A percentile compares a stretch with the other conserved stretches of the same genome.
These are phyloP conservation scores for Trichoderma sp. DNA, from an alignment of 2,329 filamentous ascomycete genomes.

Conservation along the genomic window DNA sequence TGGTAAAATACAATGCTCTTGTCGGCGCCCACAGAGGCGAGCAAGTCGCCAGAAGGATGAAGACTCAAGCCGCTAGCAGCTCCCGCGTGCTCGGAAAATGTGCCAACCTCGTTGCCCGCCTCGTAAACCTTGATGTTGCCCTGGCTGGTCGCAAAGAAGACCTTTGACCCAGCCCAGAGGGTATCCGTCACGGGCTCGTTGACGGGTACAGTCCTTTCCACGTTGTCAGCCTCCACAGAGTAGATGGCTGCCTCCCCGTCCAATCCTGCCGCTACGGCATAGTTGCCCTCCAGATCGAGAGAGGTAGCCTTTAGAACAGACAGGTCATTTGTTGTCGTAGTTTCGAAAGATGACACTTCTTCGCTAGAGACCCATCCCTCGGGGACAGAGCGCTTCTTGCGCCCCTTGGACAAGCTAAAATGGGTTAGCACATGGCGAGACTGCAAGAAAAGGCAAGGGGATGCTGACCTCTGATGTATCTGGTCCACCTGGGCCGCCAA, in stretches of 20 bases:
- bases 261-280: conserved; percentile 73
- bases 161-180: conserved; percentile 65
- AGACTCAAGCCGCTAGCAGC: conserved; percentile 74
- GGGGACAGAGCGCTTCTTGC: conserved; percentile 86
- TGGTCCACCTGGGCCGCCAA: conserved; percentile 74
- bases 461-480: conserved; percentile 71
- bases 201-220: conserved; percentile 67
- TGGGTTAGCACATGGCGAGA: conserved; percentile 22
- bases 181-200: conserved; percentile 67
- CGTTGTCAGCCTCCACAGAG: conserved; percentile 66
- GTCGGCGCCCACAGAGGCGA: conserved; percentile 86
- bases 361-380: conserved; percentile 81
- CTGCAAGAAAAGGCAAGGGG: background rate
- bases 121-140: conserved; percentile 82
- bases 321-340: conserved; percentile 47
- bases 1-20: conserved; percentile 95
- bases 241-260: conserved; percentile 75
- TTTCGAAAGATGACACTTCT: conserved; percentile 57
- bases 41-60: conserved; percentile 79
- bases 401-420: conserved; percentile 75
- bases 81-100: conserved; percentile 80
- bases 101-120: conserved; percentile 65
- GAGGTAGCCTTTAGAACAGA: conserved; percentile 52
- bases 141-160: conserved; percentile 72
- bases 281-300: conserved; percentile 56